Conservation (phyloP, 2,329 filamentous ascomycete species). For the Phyllosticta capitalensis region DNA sequence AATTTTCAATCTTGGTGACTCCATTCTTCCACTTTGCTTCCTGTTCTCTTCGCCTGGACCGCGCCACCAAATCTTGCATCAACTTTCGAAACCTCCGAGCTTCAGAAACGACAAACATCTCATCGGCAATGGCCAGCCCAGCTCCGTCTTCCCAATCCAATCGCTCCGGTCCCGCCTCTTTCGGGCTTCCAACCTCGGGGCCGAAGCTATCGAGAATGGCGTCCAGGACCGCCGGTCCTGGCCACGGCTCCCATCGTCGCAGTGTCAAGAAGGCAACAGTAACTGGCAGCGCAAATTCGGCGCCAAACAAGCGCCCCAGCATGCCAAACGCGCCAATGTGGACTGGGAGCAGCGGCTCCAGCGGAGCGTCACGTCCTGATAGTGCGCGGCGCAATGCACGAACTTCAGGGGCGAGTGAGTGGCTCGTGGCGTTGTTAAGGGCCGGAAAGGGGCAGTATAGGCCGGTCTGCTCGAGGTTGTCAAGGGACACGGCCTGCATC, state of each 20-base stretch:
- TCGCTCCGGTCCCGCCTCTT: not conserved
- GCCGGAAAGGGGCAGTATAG: not conserved
- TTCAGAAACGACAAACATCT: not conserved
- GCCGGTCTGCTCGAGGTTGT: not conserved
- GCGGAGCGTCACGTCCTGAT: not conserved
- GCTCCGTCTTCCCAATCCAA: not conserved
- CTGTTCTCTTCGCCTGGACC: not conserved
- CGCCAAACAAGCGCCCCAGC: not conserved
- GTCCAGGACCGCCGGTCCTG: not conserved
- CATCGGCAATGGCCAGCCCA: not conserved
- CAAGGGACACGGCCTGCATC: not conserved
- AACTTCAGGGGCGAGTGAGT: not conserved
- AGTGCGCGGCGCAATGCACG: not conserved
- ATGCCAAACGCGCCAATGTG: not conserved
- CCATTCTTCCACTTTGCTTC: not conserved
- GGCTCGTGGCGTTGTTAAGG: not conserved
- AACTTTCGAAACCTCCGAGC: not conserved
- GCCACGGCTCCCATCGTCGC: not conserved
- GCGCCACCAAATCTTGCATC: not conserved
- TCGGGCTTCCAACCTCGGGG: not conserved
- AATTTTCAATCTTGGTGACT: not conserved
- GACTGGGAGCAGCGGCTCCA: not conserved
- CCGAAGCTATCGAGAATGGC: not conserved
- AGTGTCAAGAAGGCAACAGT: slow-evolving; percentile 1
- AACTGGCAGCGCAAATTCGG: not conserved